Evolutionary conservation across 2,329 filamentous ascomycete genomes (phyloP).

Genomic region (Acephala macrosclerotiorum): DNA sequence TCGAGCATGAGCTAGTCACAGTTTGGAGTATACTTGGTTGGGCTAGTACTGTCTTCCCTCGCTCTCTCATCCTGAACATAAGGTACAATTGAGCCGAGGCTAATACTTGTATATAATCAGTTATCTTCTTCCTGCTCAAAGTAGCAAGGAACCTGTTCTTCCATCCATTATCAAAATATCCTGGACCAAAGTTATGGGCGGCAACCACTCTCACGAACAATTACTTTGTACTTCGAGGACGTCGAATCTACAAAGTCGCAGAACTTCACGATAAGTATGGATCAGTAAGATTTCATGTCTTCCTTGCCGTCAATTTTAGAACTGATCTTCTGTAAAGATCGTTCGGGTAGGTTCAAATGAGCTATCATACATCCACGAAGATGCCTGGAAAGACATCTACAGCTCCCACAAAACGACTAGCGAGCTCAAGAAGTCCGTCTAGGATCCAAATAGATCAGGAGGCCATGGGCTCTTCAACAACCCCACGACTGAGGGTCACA

Average conservation of each 20-base stretch:
- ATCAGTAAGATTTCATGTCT: no score
- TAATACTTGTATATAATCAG: neutral
- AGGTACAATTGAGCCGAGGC: neutral
- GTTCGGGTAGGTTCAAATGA: slow-evolving; percentile 29
- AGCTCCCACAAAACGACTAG: slow-evolving; percentile 7
- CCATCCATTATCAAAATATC: slow-evolving; percentile 36
- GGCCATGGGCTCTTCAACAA: slow-evolving; percentile 16
- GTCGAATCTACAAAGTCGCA: slow-evolving; percentile 5
- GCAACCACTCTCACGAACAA: slow-evolving; percentile 27
- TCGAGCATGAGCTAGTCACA: neutral
- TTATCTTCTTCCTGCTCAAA: neutral
- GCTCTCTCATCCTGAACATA: neutral
- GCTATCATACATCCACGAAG: slow-evolving; percentile 39
- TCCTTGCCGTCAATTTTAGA: slow-evolving; percentile 31
- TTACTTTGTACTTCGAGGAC: slow-evolving; percentile 15
- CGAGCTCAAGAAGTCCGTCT: slow-evolving; percentile 1
- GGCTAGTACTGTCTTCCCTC: neutral
- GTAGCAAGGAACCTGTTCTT: slow-evolving; percentile 25
- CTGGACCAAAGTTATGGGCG: slow-evolving; percentile 37
- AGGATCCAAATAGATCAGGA: neutral
- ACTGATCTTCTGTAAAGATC: slow-evolving; percentile 28
- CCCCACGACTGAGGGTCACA: slow-evolving; percentile 28
- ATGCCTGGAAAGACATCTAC: slow-evolving; percentile 42
- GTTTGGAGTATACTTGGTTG: neutral
- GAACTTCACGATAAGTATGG: no score